A percentile compares a stretch with the other conserved stretches of the same genome.
These are phyloP conservation scores for Chaetomiaceae sp. DNA, from an alignment of 2,329 filamentous ascomycete species.

Conservation along the genomic window DNA sequence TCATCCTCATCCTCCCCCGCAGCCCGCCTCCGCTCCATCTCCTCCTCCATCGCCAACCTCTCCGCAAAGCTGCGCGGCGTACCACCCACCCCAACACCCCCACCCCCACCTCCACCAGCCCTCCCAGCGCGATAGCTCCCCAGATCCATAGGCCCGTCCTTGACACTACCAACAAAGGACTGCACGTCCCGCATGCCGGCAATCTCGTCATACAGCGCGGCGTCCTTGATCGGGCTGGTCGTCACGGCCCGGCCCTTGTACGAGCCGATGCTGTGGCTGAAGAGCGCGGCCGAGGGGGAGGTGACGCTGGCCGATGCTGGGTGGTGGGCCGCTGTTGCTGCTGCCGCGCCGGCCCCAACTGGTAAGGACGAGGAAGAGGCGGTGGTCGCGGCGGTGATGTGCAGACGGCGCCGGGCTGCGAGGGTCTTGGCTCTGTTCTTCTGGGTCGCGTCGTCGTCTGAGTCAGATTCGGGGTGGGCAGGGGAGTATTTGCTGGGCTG, in stretches of 20 bases:
- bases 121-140: constrained; percentile 26
- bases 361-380: too few relatives aligned
- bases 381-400: too few relatives aligned
- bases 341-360: too few relatives aligned
- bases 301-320: constrained; percentile 4
- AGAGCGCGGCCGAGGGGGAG: constrained; percentile 20
- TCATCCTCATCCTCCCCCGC: constrained; percentile 4
- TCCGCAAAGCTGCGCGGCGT: constrained; percentile 31
- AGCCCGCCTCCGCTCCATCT: constrained; percentile 20
- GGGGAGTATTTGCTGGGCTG: constrained; percentile 18
- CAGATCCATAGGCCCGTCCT: constrained; percentile 26
- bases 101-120: not conserved
- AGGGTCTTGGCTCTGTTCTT: constrained; percentile 11
- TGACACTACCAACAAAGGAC: constrained; percentile 38
- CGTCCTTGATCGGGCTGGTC: constrained; percentile 34
- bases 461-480: too few relatives aligned
- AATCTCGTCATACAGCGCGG: constrained; percentile 34
- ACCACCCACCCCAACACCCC: constrained; percentile 14
- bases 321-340: too few relatives aligned
- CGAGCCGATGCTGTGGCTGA: constrained; percentile 31
- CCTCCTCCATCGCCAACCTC: constrained; percentile 27
- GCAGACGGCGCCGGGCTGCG: too few relatives aligned
- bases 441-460: constrained; percentile 13
- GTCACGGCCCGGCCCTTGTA: constrained; percentile 35
- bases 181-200: constrained; percentile 33